Conservation (phyloP, 2,329 filamentous ascomycete species). For the Fusarium tupiense region DNA sequence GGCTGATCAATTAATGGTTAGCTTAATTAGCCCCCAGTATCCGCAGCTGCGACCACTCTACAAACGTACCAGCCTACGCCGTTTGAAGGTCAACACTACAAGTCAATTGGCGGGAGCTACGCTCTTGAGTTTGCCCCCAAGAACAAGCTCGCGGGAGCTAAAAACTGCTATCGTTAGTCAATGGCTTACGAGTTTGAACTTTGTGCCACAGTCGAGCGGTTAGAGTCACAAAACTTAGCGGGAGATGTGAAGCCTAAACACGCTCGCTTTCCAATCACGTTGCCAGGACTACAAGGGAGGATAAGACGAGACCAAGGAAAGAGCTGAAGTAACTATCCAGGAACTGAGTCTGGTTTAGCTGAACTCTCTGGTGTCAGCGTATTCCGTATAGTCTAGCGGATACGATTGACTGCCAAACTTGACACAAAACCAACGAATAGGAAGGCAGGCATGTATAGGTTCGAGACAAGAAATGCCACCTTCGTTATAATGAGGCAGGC, state of each 20-base stretch:
- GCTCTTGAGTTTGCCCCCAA: neutral
- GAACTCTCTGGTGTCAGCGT: neutral
- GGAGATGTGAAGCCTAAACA: neutral
- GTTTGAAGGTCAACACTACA: neutral
- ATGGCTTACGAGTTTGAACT: neutral
- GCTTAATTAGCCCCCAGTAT: neutral
- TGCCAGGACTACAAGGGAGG: neutral
- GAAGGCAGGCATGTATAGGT: neutral
- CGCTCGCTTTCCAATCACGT: neutral
- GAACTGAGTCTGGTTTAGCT: neutral
- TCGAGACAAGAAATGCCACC: conserved; percentile 1
- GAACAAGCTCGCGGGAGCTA: conserved; percentile 32
- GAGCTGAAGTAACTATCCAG: neutral
- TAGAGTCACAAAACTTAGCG: neutral
- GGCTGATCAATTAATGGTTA: conserved; percentile 21
- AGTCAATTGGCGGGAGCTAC: conserved; percentile 15
- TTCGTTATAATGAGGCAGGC: neutral
- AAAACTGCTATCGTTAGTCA: conserved; percentile 9
- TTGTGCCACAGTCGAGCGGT: neutral
- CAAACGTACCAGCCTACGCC: neutral
- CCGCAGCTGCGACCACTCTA: conserved; percentile 11
- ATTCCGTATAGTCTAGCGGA: neutral
- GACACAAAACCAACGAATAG: neutral
- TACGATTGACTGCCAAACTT: neutral
- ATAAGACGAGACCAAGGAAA: neutral